A percentile compares a stretch with the other conserved stretches of the same genome.
These are phyloP conservation scores for Harrya chromipes DNA, from an alignment of 768 basidiomycete genomes.

Conservation along the genomic window DNA sequence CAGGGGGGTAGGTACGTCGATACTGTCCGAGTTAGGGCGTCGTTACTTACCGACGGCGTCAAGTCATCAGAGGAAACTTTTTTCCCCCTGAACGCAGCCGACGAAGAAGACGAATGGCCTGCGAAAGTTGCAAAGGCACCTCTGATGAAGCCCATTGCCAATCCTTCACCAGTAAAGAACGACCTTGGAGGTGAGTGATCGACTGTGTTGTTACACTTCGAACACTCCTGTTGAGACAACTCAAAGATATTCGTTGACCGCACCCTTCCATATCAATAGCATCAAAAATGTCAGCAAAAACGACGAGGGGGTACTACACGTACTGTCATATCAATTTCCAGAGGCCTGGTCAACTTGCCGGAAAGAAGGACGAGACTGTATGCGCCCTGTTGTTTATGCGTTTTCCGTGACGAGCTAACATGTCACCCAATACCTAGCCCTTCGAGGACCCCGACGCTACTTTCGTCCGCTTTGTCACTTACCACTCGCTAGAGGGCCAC, in stretches of 20 bases:
- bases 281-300: slow-evolving; percentile 98
- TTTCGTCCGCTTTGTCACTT: slow-evolving; percentile 93
- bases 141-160: slow-evolving; percentile 48
- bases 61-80: slow-evolving; percentile 84
- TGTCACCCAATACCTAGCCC: slow-evolving; percentile 46
- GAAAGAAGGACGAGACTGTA: slow-evolving; percentile 98
- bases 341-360: slow-evolving; percentile 94
- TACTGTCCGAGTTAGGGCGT: slow-evolving; percentile 74
- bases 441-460: slow-evolving; percentile 97
- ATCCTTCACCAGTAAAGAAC: slow-evolving; percentile 67
- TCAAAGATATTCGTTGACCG: slow-evolving; percentile 86
- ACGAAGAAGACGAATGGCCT: slow-evolving; percentile 51
- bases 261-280: slow-evolving; percentile 97
- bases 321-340: slow-evolving; percentile 97
- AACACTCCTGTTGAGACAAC: slow-evolving; percentile 7
- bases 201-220: not conserved
- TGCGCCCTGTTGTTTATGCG: slow-evolving; percentile 12
- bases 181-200: slow-evolving; percentile 61
- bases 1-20: slow-evolving; percentile 72
- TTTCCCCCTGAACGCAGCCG: slow-evolving; percentile 72
- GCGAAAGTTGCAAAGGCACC: slow-evolving; percentile 55
- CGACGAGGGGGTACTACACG: slow-evolving; percentile 93
- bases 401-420: slow-evolving; percentile 3
- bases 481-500: slow-evolving; percentile 84
- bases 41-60: slow-evolving; percentile 78